Conservation (phyloP, 2,329 filamentous ascomycete genomes). For the Neofusicoccum sp. region DNA sequence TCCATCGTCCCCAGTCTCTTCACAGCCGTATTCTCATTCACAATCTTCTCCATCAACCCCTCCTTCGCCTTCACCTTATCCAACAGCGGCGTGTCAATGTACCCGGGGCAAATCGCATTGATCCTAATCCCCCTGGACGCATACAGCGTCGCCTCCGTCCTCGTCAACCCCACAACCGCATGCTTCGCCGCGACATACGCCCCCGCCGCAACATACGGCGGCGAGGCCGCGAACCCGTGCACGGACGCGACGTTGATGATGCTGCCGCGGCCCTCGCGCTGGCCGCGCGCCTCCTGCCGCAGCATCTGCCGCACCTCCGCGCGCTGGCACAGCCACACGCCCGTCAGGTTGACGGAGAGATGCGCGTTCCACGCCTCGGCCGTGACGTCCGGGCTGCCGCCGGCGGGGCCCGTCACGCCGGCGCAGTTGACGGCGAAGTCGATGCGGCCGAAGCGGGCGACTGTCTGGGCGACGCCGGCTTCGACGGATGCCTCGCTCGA, state of each 20-base stretch:
- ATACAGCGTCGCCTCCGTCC: conserved; percentile 55
- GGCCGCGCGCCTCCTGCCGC: conserved; percentile 42
- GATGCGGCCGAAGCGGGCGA: conserved; percentile 48
- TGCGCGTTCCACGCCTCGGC: conserved; percentile 52
- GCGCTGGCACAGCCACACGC: conserved; percentile 57
- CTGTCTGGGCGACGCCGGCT: conserved; percentile 34
- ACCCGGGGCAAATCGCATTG: conserved; percentile 60
- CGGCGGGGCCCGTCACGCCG: conserved; percentile 47
- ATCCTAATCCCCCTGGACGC: conserved; percentile 54
- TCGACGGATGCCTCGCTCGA: conserved; percentile 39
- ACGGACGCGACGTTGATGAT: conserved; percentile 58
- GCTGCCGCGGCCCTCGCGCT: conserved; percentile 42
- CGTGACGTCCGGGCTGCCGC: conserved; percentile 46
- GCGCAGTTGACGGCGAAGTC: conserved; percentile 59
- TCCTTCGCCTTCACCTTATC: background rate
- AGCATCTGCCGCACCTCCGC: conserved; percentile 55
- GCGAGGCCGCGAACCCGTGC: conserved; percentile 46
- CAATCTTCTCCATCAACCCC: background rate
- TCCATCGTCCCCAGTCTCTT: conserved; percentile 44
- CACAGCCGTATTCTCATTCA: conserved; percentile 40
- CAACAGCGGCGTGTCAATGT: conserved; percentile 44
- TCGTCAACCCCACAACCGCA: conserved; percentile 55
- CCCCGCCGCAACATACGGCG: conserved; percentile 29
- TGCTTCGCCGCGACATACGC: conserved; percentile 56
- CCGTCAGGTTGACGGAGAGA: conserved; percentile 54